Evolutionary conservation across 2,329 filamentous ascomycete species (phyloP), one percentile per base, ranked within the genome.

Genomic region (Monilinia fructigena): DNA sequence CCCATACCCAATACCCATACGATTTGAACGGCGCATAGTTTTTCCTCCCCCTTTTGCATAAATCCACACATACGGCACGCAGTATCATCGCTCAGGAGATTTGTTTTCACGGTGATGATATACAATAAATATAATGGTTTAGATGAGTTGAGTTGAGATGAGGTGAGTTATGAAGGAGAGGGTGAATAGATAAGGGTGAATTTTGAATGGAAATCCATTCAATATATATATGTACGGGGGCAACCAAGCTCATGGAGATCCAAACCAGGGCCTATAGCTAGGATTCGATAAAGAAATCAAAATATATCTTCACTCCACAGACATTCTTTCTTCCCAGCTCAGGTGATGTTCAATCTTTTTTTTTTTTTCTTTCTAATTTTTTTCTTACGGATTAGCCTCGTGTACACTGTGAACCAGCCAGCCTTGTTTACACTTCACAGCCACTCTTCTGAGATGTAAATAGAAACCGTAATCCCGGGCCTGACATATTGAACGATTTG

Each of bases 341-440:
- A n/a, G 55, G 6, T 58, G 55, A n/a, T 58, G 16, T 31, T 45
- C 6, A 47, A 31, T 35, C 31, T 35, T 35, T 35, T 26, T 20
- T 14, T 31, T 58, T 23, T 1, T 23, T 23, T 23, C 23, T 23
- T 23, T 23, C 23, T 23, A 23, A 28, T 28, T 28, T 3, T 28
- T 3, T 28, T 28, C 2, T n/a, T 40, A 45, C 26, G 40, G 16
- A 31, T 14, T 26, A 58, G 55, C 38, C 40, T 58, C 16, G 11
- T 58, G 55, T 20, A 45, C 40, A 12, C 40, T 16, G 18, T 18
- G 14, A 58, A 18, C 38, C 16, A 58, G 26, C 40, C 38, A 58
- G 55, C 23, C 40, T 58, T 58, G 55, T 58, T 58, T 45, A 58
- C 40, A 28, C n/a, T 38, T 38, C 58, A 48, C 58, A 61, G 58